Conservation (phyloP, 164 flowering plant species). For the Platanus orientalis region DNA sequence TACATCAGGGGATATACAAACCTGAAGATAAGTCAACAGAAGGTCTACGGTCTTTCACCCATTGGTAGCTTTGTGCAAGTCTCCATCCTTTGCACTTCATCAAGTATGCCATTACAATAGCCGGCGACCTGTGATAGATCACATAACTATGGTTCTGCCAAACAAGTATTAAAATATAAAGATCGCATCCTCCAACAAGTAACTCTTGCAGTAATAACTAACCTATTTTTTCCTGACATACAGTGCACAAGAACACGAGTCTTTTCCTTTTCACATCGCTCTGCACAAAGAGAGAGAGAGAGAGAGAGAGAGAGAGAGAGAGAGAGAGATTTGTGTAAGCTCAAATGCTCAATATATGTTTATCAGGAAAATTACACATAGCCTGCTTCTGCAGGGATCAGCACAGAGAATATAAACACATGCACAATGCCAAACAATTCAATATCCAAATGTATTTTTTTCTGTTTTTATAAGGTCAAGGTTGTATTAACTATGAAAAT, state of each 20-base stretch:
- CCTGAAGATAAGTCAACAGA: constrained; percentile 65
- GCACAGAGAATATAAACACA: too few species aligned
- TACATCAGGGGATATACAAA: constrained; percentile 21
- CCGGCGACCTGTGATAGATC: constrained; percentile 63
- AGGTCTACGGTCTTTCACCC: constrained; percentile 94
- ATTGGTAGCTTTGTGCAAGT: constrained; percentile 76
- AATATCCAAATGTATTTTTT: too few species aligned
- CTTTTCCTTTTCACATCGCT: constrained; percentile 72
- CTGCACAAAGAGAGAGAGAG: too few species aligned
- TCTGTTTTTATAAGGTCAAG: too few species aligned
- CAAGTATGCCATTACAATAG: constrained; percentile 79
- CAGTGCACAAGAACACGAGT: constrained; percentile 89
- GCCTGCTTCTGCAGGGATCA: too few species aligned
- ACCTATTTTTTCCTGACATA: constrained; percentile 91
- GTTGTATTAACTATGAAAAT: too few species aligned
- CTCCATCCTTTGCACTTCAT: constrained; percentile 93
- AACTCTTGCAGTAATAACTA: constrained; percentile 4
- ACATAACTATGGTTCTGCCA: neutral
- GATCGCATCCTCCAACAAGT: neutral
- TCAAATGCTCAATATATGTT: too few species aligned
- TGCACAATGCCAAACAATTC: too few species aligned
- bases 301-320: too few species aligned
- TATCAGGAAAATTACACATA: too few species aligned
- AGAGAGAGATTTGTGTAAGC: too few species aligned
- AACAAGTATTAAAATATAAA: neutral